Evolutionary conservation across 805 yeast genomes (phyloP).

Genomic region (Ogataea zsoltii): DNA sequence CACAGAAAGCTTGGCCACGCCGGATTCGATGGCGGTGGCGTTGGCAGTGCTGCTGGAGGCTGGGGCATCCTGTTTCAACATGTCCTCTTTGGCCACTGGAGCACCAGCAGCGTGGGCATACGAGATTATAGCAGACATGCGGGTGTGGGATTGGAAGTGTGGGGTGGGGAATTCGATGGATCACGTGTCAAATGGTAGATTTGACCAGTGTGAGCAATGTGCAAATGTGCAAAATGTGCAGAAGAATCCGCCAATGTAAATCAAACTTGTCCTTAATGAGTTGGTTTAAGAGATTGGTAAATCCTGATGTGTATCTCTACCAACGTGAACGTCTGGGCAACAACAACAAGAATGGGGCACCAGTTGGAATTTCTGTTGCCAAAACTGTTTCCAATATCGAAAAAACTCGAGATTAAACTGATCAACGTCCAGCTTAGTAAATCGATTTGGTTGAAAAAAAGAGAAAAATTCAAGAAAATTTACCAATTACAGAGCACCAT

Average conservation of each 20-base stretch:
- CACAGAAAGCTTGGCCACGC: slow-evolving; percentile 13
- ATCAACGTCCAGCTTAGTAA: slow-evolving; percentile 2
- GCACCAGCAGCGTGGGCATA: slow-evolving; percentile 37
- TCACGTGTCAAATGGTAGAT: not conserved
- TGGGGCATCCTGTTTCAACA: slow-evolving; percentile 5
- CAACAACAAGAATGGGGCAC: slow-evolving; percentile 1
- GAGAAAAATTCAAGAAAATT: not conserved
- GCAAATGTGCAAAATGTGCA: no score
- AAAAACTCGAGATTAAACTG: slow-evolving; percentile 4
- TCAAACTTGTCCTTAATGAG: no score
- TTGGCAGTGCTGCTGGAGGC: slow-evolving; percentile 2
- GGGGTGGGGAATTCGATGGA: not conserved
- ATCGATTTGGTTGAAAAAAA: not conserved
- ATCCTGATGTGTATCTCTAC: not conserved
- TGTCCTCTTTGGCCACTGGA: slow-evolving; percentile 13
- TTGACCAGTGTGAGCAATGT: no score
- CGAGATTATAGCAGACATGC: slow-evolving; percentile 31
- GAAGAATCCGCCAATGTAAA: no score
- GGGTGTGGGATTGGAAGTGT: not conserved
- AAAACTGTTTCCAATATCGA: slow-evolving; percentile 3
- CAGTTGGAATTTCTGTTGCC: not conserved
- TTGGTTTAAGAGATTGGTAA: not conserved
- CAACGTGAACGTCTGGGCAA: not conserved
- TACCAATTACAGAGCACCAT: slow-evolving; percentile 13
- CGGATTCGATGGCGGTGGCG: slow-evolving; percentile 11